phyloP scores from a whole-genome alignment of 371 early-diverging fungal species.

The Mortierella sp. region DNA sequence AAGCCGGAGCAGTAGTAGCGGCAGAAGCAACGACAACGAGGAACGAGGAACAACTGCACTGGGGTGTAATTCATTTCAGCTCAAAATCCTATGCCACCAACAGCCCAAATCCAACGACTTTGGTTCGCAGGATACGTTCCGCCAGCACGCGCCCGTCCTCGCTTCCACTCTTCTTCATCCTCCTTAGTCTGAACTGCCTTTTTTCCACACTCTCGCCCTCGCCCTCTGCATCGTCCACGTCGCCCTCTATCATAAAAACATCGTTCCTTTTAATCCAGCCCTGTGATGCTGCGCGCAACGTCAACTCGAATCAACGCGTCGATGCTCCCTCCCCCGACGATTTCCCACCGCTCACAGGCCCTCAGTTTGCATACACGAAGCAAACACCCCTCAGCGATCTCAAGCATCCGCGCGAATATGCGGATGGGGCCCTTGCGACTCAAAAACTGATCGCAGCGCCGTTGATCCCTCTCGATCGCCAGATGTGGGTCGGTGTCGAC shows the following conservation, averaged over 20 bases:
- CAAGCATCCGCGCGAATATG: conserved; percentile 25
- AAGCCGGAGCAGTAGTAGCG: too few species aligned
- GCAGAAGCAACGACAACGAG: too few species aligned
- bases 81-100: too few species aligned
- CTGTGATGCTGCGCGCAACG: conserved; percentile 19
- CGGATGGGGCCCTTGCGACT: conserved; percentile 38
- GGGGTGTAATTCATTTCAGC: too few species aligned
- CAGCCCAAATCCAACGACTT: neutral
- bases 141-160: neutral
- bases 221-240: neutral
- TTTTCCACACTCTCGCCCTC: conserved; percentile 10
- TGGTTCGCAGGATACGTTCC: neutral
- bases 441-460: conserved; percentile 45
- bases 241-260: neutral
- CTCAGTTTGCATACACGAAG: conserved; percentile 28
- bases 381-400: conserved; percentile 34
- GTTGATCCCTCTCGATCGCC: conserved; percentile 40
- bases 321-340: conserved; percentile 47
- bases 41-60: too few species aligned
- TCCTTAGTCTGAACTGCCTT: conserved; percentile 24
- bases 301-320: conserved; percentile 34
- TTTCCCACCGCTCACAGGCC: conserved; percentile 22
- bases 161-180: conserved; percentile 16
- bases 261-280: conserved; percentile 18
- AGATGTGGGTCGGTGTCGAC: conserved; percentile 40